Evolutionary conservation across 1,284 basidiomycete genomes (phyloP).

Genomic region (Erythrobasidium hasegawianum): DNA sequence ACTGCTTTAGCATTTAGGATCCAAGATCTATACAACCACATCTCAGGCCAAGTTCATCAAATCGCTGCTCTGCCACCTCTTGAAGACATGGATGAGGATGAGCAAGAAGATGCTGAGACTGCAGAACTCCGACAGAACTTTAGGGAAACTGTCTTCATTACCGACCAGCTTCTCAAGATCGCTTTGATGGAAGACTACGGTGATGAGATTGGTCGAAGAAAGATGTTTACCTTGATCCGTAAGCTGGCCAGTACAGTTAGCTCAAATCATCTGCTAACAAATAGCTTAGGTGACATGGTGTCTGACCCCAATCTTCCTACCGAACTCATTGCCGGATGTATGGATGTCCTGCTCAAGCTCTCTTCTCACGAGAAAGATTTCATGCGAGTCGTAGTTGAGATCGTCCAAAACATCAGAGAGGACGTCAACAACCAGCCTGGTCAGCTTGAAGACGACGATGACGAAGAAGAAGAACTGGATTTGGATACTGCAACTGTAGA

Average conservation of each 20-base stretch:
- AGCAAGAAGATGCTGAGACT: slow-evolving; percentile 50
- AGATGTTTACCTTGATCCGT: slow-evolving; percentile 84
- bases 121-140: slow-evolving; percentile 58
- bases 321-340: slow-evolving; percentile 69
- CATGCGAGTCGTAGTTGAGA: slow-evolving; percentile 88
- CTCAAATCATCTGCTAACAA: too few relatives aligned
- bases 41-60: slow-evolving; percentile 53
- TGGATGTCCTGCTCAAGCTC: slow-evolving; percentile 82
- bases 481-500: slow-evolving; percentile 19
- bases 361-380: slow-evolving; percentile 82
- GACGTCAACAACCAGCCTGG: slow-evolving; percentile 37
- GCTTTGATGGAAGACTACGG: slow-evolving; percentile 83
- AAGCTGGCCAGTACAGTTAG: too few relatives aligned
- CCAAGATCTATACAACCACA: slow-evolving; percentile 63
- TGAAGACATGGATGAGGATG: slow-evolving; percentile 52
- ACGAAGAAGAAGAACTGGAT: slow-evolving; percentile 47
- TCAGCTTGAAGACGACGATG: slow-evolving; percentile 48
- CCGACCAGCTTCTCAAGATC: slow-evolving; percentile 75
- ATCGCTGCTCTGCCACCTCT: slow-evolving; percentile 46
- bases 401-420: slow-evolving; percentile 80
- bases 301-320: slow-evolving; percentile 75
- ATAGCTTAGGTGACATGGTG: slow-evolving; percentile 69
- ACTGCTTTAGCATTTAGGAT: slow-evolving; percentile 83
- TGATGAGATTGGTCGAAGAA: slow-evolving; percentile 89
- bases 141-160: slow-evolving; percentile 61